Percentiles rank a stretch among this genome's conserved stretches.
phyloP scores from a whole-genome alignment of 495 filamentous ascomycete species.

The Choiromyces venosus region DNA sequence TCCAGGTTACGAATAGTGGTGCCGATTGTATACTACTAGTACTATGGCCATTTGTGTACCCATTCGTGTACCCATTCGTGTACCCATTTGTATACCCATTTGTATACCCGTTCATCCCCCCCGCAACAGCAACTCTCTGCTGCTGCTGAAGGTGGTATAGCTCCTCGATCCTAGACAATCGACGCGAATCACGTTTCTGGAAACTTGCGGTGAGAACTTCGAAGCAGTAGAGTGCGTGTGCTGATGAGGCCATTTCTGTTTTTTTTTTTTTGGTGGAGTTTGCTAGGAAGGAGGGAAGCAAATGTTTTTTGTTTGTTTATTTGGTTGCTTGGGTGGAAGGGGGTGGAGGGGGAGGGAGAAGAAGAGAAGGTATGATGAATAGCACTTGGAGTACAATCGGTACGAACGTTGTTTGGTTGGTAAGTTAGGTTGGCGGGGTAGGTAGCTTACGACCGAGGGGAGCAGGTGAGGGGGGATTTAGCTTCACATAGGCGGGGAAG shows the following conservation, averaged over 20 bases:
- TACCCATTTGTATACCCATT: background rate
- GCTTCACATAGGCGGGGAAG: too few species aligned
- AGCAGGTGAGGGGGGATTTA: background rate
- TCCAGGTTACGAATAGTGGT: constrained; percentile 96
- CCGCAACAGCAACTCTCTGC: constrained; percentile 7
- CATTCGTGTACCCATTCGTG: constrained; percentile 11
- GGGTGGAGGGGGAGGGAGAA: background rate
- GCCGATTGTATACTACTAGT: constrained; percentile 38
- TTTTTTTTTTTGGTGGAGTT: constrained; percentile 42
- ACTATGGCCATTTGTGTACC: constrained; percentile 11
- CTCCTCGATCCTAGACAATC: constrained; percentile 61
- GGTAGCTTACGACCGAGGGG: background rate
- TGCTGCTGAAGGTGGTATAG: constrained; percentile 56
- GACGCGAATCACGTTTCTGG: constrained; percentile 54
- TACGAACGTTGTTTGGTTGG: background rate
- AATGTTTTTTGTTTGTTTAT: background rate
- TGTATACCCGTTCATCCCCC: background rate
- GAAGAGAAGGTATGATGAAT: background rate
- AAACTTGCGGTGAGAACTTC: constrained; percentile 67
- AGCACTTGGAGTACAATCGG: too few species aligned
- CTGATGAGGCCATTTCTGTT: constrained; percentile 65
- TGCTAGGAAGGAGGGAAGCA: background rate
- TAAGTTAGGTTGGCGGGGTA: background rate
- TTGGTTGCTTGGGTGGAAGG: background rate
- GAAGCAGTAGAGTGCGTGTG: constrained; percentile 89